Conservation (phyloP, 192 early-diverging fungal genomes). For the Hyaloraphidium curvatum region DNA sequence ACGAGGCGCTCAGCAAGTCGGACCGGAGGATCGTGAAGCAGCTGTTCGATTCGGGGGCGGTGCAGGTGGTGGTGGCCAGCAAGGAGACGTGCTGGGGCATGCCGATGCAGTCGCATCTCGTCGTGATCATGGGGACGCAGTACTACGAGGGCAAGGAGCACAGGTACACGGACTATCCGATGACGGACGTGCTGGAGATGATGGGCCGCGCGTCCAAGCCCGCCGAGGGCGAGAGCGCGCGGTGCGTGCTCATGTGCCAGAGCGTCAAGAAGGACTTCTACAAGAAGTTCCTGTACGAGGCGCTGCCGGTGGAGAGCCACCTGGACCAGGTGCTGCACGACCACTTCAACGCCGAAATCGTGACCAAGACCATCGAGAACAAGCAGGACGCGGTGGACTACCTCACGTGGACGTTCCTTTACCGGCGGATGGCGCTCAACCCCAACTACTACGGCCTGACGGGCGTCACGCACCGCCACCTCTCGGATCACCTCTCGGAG, state of each 20-base stretch:
- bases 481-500: constrained; percentile 86
- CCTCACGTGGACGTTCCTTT: constrained; percentile 95
- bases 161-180: constrained; percentile 85
- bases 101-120: constrained; percentile 58
- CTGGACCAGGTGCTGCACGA: constrained; percentile 89
- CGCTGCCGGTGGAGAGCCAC: constrained; percentile 85
- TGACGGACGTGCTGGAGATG: constrained; percentile 96
- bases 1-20: constrained; percentile 62
- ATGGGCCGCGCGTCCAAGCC: constrained; percentile 73
- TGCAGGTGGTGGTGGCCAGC: constrained; percentile 80
- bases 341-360: constrained; percentile 92
- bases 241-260: constrained; percentile 87
- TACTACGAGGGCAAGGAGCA: constrained; percentile 87
- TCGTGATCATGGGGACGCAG: constrained; percentile 93
- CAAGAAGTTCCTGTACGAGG: constrained; percentile 94
- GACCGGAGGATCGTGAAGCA: constrained; percentile 55
- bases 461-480: constrained; percentile 65
- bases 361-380: constrained; percentile 82
- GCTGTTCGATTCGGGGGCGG: constrained; percentile 51
- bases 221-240: constrained; percentile 37
- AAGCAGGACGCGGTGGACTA: constrained; percentile 99
- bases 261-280: constrained; percentile 89
- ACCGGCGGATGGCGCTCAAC: constrained; percentile 87
- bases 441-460: constrained; percentile 83
- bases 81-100: constrained; percentile 87